Base-by-base conservation (phyloP, 2,329 filamentous ascomycete species). In the Nemania serpens region DNA sequence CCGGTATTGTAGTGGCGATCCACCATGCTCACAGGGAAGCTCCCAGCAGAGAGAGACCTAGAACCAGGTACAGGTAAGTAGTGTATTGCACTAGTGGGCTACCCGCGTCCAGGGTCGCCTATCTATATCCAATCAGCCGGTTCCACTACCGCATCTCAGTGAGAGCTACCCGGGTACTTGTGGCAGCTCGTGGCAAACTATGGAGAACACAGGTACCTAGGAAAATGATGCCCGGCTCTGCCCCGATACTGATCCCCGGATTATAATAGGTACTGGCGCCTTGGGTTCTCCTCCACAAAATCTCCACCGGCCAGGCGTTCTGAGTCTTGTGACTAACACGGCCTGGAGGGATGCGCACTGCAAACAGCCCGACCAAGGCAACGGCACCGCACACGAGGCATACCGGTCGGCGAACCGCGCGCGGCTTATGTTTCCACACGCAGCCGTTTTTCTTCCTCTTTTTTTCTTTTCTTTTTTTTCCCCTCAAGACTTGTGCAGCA, bases 111-210 rank as follows among this genome's bases (percentile, higher is more conserved):
- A 33, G 45, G 45, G 25, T 47, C 15, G 22, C 7, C 45, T 47
- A 47, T 42, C 49, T 52, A 18, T 20, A 33, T 42, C 49, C 49
- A 52, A 42, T 52, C 49, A 52, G 49, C 37, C 49, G 37, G 37
- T 42, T 29, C 49, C 18, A 42, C 20, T 52, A 12, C 22, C 36
- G 37, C 13, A 18, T 36, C 12, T 12, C 12, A 25, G 22, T 3
- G 42, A 11, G 13, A 5, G 20, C 7, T 13, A 25, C 10, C 18
- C 13, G 13, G 42, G 5, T 29, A 29, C 25, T 29, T 43, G 5
- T 25, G 42, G 20, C 42, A 45, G 42, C 42, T 45, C 42, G 42
- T 45, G 42, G 42, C 42, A 45, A 12, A 11, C 12, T 17, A 25
- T 25, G 42, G n/a, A 15, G 5, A 22, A 22, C 18, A 29, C 25